Base-by-base conservation (phyloP, 768 basidiomycete species). In the Phanerochaete carnosa region DNA sequence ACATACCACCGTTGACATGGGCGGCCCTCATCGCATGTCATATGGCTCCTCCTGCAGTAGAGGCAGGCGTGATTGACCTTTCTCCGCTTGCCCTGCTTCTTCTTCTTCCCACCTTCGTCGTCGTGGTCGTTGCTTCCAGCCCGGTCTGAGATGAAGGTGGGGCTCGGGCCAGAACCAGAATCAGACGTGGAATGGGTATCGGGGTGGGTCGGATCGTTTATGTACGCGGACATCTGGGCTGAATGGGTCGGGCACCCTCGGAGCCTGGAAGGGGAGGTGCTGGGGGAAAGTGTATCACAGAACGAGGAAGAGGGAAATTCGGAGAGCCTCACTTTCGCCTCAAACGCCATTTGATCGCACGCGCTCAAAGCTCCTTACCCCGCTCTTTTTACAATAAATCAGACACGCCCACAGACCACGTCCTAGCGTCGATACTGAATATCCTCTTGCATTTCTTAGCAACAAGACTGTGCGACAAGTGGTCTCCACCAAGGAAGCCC, bases 51-150 rank as follows among this genome's bases (percentile, higher is more conserved):
- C 70, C 94, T 82, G 75, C 94, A 97, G 73, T 95, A 97, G 45
- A 97, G 77, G 71, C 94, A 97, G 5, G 95, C 94, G 76, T 95
- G 93, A 72, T 93, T 93, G 60, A 93, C 92, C 72, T 95, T 95
- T 58, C 92, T 77, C 63, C 92, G 77, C 75, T 90, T 92, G 12
- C 84, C 68, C 28, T 65, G 64, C 57, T 75, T 75, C 60, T 78
- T 77, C 67, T 74, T 76, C 73, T 77, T 81, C 70, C 74, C 77
- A 11, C 69, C 69, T 22, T 67, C 64, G 43, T 62, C 63, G 22
- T 72, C 69, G 30, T 73, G 68, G 29, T 73, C 77, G 62, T 74
- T 74, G 28, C 74, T 71, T 39, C 61, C 65, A 1, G 66, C 54
- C 22, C 57, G 50, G 50, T 68, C 68, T 39, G 59, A 65, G 43